Evolutionary conservation across 75 land plant genomes (phyloP).

Genomic region (Gnetum montanum): DNA sequence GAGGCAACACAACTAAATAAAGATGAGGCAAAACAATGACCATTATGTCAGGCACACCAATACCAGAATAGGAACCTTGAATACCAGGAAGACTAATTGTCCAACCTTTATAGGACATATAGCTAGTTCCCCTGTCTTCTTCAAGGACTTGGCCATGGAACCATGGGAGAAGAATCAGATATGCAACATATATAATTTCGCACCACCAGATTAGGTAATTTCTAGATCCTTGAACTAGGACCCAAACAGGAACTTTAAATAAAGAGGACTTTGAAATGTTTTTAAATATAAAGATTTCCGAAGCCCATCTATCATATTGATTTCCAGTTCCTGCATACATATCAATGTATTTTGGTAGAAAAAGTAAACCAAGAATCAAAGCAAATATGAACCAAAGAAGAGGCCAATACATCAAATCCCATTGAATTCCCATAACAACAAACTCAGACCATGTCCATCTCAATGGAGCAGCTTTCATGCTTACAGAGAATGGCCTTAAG

Average conservation of each 20-base stretch:
- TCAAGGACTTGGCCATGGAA: constrained; percentile 59
- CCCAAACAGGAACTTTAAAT: constrained; percentile 16
- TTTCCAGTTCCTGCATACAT: constrained; percentile 13
- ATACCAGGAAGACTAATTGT: constrained; percentile 13
- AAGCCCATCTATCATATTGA: constrained; percentile 10
- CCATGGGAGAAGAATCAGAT: constrained; percentile 76
- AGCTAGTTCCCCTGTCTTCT: constrained; percentile 34
- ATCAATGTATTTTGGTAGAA: constrained; percentile 37
- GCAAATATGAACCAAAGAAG: constrained; percentile 38
- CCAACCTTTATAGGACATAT: constrained; percentile 85
- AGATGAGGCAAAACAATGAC: constrained; percentile 77
- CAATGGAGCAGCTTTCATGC: constrained; percentile 32
- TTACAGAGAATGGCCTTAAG: constrained; percentile 68
- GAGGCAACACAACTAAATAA: constrained; percentile 54
- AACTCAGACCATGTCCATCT: constrained; percentile 67
- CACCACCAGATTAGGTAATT: constrained; percentile 36
- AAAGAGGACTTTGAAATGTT: constrained; percentile 3
- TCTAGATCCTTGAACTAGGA: constrained; percentile 23
- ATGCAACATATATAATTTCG: constrained; percentile 32
- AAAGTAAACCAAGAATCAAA: constrained; percentile 25
- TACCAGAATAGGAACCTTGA: constrained; percentile 7
- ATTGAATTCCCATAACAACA: constrained; percentile 73
- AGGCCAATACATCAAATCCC: constrained; percentile 46
- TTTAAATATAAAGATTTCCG: constrained; percentile 10
- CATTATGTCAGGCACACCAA: constrained; percentile 83